Evolutionary conservation across 1,284 basidiomycete genomes (phyloP).

Genomic region (Heimioporus punctisporus): DNA sequence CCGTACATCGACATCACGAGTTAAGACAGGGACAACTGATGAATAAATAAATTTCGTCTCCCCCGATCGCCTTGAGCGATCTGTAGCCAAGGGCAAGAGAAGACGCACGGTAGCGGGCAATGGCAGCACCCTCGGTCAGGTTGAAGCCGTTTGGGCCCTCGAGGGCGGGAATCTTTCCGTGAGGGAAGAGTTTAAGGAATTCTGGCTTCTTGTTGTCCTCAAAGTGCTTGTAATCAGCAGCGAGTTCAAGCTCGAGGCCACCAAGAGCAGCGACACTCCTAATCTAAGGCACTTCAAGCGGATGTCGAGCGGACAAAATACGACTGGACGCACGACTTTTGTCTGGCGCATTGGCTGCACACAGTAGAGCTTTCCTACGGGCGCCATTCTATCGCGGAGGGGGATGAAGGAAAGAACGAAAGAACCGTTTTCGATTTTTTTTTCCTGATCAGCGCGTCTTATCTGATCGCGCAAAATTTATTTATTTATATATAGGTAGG

Average conservation of each 20-base stretch:
- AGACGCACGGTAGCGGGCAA: constrained; percentile 89
- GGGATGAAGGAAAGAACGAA: constrained; percentile 10
- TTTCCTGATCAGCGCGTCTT: constrained; percentile 34
- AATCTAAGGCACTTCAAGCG: constrained; percentile 47
- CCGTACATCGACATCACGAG: constrained; percentile 48
- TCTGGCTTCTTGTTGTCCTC: constrained; percentile 81
- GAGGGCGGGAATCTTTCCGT: constrained; percentile 86
- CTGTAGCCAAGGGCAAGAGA: constrained; percentile 12
- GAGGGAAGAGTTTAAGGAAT: constrained; percentile 80
- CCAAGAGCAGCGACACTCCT: constrained; percentile 73
- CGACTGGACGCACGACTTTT: constrained; percentile 48
- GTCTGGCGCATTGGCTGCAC: constrained; percentile 41
- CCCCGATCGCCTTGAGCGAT: constrained; percentile 15
- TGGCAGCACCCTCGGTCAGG: constrained; percentile 80
- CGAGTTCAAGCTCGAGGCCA: constrained; percentile 68
- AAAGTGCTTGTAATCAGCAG: constrained; percentile 59
- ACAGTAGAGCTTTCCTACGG: constrained; percentile 66
- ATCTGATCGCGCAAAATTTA: constrained; percentile 29
- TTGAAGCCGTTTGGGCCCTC: constrained; percentile 81
- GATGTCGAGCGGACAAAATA: not conserved
- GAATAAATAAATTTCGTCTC: constrained; percentile 18
- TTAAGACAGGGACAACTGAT: constrained; percentile 71
- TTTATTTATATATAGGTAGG: not conserved
- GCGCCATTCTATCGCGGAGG: constrained; percentile 46
- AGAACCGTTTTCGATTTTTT: not conserved